Percentiles rank a stretch among this genome's conserved stretches.
These are phyloP conservation scores for Populus hybrid DNA, from an alignment of 441 rosid species.

Conservation along the genomic window DNA sequence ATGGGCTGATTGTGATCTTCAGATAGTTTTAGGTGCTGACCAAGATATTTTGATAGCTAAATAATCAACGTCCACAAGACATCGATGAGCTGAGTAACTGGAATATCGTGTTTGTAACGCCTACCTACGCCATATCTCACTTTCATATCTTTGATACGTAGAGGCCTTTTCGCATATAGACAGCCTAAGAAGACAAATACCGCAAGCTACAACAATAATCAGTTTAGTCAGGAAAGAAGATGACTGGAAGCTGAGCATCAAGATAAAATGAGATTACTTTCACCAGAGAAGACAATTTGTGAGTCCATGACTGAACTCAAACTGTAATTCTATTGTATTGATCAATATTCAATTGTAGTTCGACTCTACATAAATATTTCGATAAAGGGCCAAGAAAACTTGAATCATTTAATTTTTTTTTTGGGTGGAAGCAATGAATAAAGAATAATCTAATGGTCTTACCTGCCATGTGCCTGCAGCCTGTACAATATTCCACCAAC, in stretches of 20 bases:
- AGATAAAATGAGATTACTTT: background rate
- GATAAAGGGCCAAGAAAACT: background rate
- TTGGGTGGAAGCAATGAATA: conserved; percentile 38
- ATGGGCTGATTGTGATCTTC: conserved; percentile 4
- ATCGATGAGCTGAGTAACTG: too few relatives aligned
- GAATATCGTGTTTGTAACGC: conserved; percentile 1
- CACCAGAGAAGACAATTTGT: background rate
- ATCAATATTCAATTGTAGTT: conserved; percentile 1
- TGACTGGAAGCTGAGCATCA: background rate
- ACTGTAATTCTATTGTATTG: conserved; percentile 11
- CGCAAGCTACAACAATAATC: background rate
- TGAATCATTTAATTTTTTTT: conserved; percentile 1
- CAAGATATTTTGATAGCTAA: conserved; percentile 4
- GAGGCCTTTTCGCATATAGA: background rate
- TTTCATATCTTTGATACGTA: background rate
- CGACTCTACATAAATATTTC: background rate
- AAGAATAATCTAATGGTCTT: conserved; percentile 52
- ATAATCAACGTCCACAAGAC: conserved; percentile 15
- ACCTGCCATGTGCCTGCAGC: conserved; percentile 26
- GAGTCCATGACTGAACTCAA: background rate
- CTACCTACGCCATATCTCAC: conserved; percentile 15
- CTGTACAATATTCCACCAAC: conserved; percentile 21
- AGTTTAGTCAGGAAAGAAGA: background rate
- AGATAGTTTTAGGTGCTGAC: background rate
- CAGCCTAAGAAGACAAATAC: background rate